Conservation (phyloP, 2,329 filamentous ascomycete species). For the Colletotrichum liriopes region DNA sequence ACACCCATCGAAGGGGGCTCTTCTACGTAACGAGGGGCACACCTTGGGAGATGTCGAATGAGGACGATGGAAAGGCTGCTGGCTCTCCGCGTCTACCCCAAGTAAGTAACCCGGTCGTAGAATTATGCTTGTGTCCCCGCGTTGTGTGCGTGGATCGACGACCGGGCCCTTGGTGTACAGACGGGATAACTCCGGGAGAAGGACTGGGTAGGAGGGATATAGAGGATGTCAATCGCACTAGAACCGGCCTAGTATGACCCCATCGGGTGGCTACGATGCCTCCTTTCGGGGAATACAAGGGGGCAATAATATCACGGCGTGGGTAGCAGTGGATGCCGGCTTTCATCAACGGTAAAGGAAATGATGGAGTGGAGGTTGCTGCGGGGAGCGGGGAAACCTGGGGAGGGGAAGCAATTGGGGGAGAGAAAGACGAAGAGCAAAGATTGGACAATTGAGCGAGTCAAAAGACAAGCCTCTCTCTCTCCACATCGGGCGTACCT, state of each 20-base stretch:
- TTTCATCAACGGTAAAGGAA: constrained; percentile 22
- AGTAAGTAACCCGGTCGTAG: constrained; percentile 10
- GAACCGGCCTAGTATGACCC: not conserved
- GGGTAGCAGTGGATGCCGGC: constrained; percentile 34
- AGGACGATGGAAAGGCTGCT: not conserved
- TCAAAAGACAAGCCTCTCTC: not conserved
- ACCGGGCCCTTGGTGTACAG: not conserved
- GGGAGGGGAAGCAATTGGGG: not conserved
- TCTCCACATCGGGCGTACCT: not conserved
- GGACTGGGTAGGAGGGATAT: not conserved
- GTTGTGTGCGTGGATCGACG: not conserved
- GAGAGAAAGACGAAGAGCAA: not conserved
- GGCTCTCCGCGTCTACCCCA: not conserved
- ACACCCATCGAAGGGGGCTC: constrained; percentile 8
- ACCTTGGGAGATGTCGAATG: not conserved
- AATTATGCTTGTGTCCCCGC: not conserved
- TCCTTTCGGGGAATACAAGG: constrained; percentile 22
- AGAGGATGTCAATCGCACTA: constrained; percentile 10
- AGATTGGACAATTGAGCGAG: not conserved
- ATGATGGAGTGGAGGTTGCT: constrained; percentile 14
- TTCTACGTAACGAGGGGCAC: constrained; percentile 22
- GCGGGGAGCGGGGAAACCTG: not conserved
- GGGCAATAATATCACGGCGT: not conserved
- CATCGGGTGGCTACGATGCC: constrained; percentile 34
- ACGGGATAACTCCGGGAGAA: constrained; percentile 31